Base-by-base conservation (phyloP, 176 grass and related monocot species). In the Hsuehochloa calcarea region DNA sequence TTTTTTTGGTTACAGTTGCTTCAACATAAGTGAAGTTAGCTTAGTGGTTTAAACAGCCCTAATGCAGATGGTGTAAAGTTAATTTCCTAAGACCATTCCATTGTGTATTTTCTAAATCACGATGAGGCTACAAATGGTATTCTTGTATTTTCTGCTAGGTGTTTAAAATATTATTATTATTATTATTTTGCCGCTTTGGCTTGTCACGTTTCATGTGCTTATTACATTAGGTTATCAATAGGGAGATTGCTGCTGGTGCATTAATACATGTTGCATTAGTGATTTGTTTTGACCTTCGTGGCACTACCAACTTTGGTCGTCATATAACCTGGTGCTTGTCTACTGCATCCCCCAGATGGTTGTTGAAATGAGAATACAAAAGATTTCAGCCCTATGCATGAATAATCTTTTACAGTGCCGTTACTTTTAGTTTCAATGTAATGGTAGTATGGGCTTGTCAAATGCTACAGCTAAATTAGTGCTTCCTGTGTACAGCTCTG, bases 401-500 rank as follows among this genome's bases (percentile, higher is more conserved):
- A 47, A 72, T 34, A 50, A 41, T 80, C 27, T 52, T 78, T 52
- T 40, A 63, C 41, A 45, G 44, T 62, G 22, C 29, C 0, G 10
- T 52, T 62, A 22, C 16, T 51, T 77, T 31, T 62, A 29, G 16
- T 77, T 71, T 26, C 27, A 77, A 44, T 43, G 55, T 67, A 34
- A 50, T 66, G 9, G 20, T 62, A 61, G 72, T 66, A 85, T 38
- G 41, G 50, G 4, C 81, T 67, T 87, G 20, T 68, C 45, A 67
- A 26, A 51, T 80, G 17, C 46, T 51, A 64, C 44, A 62, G 67
- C 68, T 90, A 68, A 89, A 78, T 80, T 69, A 59, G 34, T 88
- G 70, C 20, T 82, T 89, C 27, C 72, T 70, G 38, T 69, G 47
- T 92, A 70, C 89, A 98, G 96, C 75, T 95, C 96, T 50, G 80